Percentiles rank a stretch among this genome's conserved stretches.
These are phyloP conservation scores for Heterobasidion annosum DNA, from an alignment of 1,284 basidiomycete genomes.

Conservation along the genomic window DNA sequence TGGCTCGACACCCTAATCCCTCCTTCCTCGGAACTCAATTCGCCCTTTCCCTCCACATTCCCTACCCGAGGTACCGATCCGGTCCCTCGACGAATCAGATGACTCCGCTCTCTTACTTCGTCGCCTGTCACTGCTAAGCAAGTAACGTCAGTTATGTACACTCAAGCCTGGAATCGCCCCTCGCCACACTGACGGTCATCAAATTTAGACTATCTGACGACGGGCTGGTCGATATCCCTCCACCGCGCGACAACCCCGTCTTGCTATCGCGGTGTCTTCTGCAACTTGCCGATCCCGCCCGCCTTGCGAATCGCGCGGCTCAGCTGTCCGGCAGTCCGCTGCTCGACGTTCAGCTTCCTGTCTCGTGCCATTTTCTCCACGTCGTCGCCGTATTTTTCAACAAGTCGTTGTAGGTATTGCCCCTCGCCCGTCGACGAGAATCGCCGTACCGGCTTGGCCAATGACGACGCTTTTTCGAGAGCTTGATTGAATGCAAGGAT, in stretches of 20 bases:
- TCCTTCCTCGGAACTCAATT: neutral
- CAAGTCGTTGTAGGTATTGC: slow-evolving; percentile 59
- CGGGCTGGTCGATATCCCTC: no score
- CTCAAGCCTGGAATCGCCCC: neutral
- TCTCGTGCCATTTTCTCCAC: slow-evolving; percentile 75
- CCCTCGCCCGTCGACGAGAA: slow-evolving; percentile 67
- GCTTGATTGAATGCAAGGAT: slow-evolving; percentile 14
- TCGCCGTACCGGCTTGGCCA: slow-evolving; percentile 41
- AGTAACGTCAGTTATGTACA: neutral
- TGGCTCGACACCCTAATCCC: neutral
- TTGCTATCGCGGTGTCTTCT: neutral
- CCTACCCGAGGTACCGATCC: neutral
- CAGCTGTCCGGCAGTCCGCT: slow-evolving; percentile 83
- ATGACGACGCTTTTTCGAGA: slow-evolving; percentile 35
- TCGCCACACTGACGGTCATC: neutral
- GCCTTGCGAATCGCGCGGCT: slow-evolving; percentile 49
- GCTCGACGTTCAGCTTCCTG: slow-evolving; percentile 72
- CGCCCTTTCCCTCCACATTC: neutral
- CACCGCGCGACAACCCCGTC: no score
- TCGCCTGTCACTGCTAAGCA: neutral
- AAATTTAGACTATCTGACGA: slow-evolving; percentile 8
- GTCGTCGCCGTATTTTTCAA: slow-evolving; percentile 69
- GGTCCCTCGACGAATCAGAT: neutral
- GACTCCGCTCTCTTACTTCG: neutral
- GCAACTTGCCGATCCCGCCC: slow-evolving; percentile 25